Evolutionary conservation across 176 grass and related monocot species (phyloP).

Genomic region (Poa annua): DNA sequence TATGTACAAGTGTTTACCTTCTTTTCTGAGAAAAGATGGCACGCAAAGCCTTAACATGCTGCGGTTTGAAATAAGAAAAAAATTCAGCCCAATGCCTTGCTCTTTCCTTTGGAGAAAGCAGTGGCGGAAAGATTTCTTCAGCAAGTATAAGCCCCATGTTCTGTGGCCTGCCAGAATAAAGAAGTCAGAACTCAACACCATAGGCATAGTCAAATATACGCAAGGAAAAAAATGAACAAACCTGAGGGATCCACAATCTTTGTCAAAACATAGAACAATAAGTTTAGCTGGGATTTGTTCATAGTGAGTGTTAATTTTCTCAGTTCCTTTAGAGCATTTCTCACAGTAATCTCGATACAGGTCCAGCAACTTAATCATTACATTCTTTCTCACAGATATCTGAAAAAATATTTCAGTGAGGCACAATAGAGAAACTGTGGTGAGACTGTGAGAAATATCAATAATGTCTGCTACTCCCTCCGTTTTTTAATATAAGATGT

Average conservation of each 20-base stretch:
- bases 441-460: conserved; percentile 28
- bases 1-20: conserved; percentile 56
- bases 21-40: conserved; percentile 81
- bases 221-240: conserved; percentile 40
- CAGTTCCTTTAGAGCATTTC: conserved; percentile 74
- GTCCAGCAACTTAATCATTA: conserved; percentile 78
- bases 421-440: conserved; percentile 16
- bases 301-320: conserved; percentile 58
- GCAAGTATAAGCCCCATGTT: conserved; percentile 77
- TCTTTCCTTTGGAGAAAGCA: conserved; percentile 86
- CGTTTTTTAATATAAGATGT: too few relatives aligned
- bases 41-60: conserved; percentile 79
- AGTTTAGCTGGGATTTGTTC: conserved; percentile 92
- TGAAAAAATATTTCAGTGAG: conserved; percentile 48
- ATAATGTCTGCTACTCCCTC: conserved; percentile 46
- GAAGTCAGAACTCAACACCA: conserved; percentile 39
- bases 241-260: conserved; percentile 79
- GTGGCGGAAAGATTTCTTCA: conserved; percentile 81
- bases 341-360: conserved; percentile 82
- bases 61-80: conserved; percentile 74
- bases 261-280: conserved; percentile 75
- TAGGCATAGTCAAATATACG: conserved; percentile 17
- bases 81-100: conserved; percentile 85
- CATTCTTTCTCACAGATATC: conserved; percentile 88
- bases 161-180: conserved; percentile 65